Conservation (phyloP, 441 rosid genomes). For the Corymbia calophylla region DNA sequence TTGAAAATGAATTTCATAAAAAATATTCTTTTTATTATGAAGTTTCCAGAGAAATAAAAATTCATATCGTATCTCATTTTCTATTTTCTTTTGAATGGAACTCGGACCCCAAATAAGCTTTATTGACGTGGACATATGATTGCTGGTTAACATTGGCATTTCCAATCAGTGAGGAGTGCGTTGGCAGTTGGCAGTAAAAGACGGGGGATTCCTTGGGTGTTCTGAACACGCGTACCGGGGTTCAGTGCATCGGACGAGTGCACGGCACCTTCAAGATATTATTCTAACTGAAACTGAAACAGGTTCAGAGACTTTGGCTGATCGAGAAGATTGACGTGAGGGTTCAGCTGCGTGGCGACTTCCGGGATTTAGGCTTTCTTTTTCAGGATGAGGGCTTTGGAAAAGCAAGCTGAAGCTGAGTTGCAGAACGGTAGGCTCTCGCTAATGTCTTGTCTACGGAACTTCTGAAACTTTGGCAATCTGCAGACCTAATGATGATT, state of each 20-base stretch:
- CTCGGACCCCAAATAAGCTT: background rate
- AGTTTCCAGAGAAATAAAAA: background rate
- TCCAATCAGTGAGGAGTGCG: background rate
- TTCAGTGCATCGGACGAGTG: background rate
- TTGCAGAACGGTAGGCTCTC: background rate
- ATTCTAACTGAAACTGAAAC: background rate
- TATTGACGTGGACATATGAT: background rate
- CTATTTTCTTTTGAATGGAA: background rate
- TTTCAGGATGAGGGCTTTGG: background rate
- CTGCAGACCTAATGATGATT: background rate
- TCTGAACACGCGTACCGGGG: background rate
- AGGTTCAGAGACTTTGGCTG: background rate
- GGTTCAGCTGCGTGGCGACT: background rate
- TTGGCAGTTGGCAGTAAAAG: background rate
- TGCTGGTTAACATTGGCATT: background rate
- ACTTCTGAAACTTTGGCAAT: background rate
- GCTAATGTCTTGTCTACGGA: background rate
- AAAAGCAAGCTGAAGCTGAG: background rate
- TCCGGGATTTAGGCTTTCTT: background rate
- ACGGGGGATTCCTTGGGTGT: background rate
- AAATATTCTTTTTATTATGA: background rate
- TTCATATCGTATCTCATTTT: background rate
- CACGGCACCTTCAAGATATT: background rate
- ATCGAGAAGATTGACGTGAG: background rate
- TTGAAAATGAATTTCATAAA: background rate